Conservation (phyloP, 441 rosid species). For the Pelargonium citronellum region DNA sequence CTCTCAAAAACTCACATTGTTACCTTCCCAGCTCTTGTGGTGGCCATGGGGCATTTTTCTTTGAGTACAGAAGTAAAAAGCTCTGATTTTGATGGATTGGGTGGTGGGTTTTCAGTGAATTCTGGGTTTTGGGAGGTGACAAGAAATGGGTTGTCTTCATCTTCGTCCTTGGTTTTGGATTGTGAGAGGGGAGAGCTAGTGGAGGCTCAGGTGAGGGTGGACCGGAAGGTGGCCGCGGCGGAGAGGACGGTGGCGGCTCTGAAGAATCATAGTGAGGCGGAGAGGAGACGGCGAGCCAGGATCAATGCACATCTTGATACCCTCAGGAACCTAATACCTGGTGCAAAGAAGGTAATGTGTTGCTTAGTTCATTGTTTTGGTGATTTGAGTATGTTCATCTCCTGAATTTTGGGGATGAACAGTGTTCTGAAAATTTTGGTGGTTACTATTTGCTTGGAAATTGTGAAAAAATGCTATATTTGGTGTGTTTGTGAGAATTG, state of each 20-base stretch:
- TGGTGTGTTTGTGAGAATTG: neutral
- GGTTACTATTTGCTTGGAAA: no score
- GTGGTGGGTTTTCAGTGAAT: conserved; percentile 12
- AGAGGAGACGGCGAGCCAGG: conserved; percentile 44
- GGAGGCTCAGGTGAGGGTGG: conserved; percentile 28
- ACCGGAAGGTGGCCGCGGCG: conserved; percentile 29
- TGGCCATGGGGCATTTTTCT: conserved; percentile 16
- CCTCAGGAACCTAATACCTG: conserved; percentile 42
- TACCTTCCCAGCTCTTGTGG: neutral
- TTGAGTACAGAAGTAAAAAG: conserved; percentile 5
- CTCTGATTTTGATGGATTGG: conserved; percentile 11
- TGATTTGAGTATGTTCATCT: neutral
- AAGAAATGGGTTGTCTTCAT: conserved; percentile 20
- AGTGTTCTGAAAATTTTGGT: no score
- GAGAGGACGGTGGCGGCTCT: conserved; percentile 37
- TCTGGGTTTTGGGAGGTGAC: conserved; percentile 10
- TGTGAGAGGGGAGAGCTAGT: conserved; percentile 41
- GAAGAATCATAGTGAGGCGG: conserved; percentile 49
- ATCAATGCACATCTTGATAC: conserved; percentile 48
- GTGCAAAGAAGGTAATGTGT: conserved; percentile 33
- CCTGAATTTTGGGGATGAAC: neutral
- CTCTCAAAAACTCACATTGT: no score
- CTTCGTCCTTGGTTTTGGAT: conserved; percentile 38
- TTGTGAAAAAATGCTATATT: neutral
- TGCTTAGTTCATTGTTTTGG: neutral